Percentiles rank a stretch among this genome's conserved stretches.
phyloP scores from a whole-genome alignment of 805 yeast genomes.

The Ogataea nakhonphanomensis region DNA sequence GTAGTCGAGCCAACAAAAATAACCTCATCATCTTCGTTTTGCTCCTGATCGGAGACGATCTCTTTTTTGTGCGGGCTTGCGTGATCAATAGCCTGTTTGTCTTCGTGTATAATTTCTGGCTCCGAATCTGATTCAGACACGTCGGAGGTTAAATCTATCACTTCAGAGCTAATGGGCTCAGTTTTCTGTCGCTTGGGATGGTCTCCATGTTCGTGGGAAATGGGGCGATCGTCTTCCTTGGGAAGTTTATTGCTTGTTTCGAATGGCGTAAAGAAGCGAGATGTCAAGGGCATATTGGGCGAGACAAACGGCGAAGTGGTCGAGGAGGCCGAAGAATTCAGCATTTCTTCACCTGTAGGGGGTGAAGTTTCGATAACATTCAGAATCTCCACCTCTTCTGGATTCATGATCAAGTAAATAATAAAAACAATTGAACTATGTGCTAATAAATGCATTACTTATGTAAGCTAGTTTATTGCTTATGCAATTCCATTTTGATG shows the following conservation, averaged over 20 bases:
- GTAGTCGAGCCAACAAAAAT: constrained; percentile 15
- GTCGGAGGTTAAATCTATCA: constrained; percentile 20
- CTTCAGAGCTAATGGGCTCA: constrained; percentile 1
- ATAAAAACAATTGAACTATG: background rate
- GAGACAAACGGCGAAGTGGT: background rate
- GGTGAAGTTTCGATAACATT: constrained; percentile 1
- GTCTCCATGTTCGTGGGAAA: background rate
- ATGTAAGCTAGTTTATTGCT: too few species aligned
- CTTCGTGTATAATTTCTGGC: background rate
- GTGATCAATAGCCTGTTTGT: background rate
- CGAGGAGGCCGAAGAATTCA: background rate
- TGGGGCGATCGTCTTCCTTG: background rate
- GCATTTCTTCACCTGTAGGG: background rate
- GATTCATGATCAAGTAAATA: background rate
- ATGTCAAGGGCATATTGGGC: background rate
- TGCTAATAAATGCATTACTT: too few species aligned
- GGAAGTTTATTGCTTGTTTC: background rate
- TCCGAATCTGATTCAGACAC: constrained; percentile 5
- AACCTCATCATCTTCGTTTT: constrained; percentile 11
- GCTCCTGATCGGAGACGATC: background rate
- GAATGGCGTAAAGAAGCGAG: background rate
- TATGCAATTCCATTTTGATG: too few species aligned
- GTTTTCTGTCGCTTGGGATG: background rate
- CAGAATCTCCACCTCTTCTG: constrained; percentile 1
- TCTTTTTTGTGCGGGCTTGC: background rate